Conservation (phyloP, 371 early-diverging fungal genomes). For the Mucor racemosus region DNA sequence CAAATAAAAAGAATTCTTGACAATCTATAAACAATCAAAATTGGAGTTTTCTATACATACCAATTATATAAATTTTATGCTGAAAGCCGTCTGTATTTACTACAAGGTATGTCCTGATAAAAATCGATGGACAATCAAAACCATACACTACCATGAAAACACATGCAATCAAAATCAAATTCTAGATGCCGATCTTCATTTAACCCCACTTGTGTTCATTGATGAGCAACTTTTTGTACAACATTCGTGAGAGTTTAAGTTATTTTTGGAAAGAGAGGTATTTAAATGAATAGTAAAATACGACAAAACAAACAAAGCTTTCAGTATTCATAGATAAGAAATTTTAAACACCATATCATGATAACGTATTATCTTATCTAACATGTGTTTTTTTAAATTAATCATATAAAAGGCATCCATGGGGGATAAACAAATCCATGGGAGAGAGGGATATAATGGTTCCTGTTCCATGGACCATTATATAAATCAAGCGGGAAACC, state of each 20-base stretch:
- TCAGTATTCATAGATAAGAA: neutral
- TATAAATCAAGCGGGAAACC: slow-evolving; percentile 8
- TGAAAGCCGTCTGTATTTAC: too few species aligned
- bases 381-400: neutral
- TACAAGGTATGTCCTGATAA: too few species aligned
- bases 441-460: neutral
- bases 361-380: neutral
- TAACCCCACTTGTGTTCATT: slow-evolving; percentile 4
- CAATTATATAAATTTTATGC: too few species aligned
- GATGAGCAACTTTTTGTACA: neutral
- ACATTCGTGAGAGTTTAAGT: slow-evolving; percentile 7
- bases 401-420: neutral
- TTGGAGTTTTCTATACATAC: too few species aligned
- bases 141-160: neutral
- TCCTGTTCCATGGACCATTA: slow-evolving; percentile 4
- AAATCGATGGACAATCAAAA: too few species aligned
- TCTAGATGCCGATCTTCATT: slow-evolving; percentile 10
- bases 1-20: neutral
- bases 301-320: too few species aligned
- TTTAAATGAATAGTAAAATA: neutral
- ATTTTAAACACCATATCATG: neutral
- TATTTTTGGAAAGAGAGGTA: neutral
- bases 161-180: neutral
- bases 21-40: neutral
- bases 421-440: neutral